Base-by-base conservation (phyloP, 345 rosid species). In the Brassica rapa region DNA sequence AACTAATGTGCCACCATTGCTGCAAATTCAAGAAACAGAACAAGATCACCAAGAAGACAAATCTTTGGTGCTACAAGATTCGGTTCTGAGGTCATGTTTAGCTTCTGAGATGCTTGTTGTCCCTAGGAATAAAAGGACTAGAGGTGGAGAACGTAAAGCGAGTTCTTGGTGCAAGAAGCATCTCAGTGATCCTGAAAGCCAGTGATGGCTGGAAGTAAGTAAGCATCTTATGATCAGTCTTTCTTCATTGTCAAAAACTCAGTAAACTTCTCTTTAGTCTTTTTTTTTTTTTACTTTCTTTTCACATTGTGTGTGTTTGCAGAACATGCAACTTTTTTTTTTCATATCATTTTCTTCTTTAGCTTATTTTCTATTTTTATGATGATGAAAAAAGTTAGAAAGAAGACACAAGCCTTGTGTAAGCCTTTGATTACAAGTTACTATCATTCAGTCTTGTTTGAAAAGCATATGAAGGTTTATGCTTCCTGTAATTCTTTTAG, bases 101-200 rank as follows among this genome's bases (percentile, higher is more conserved):
- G 92, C 91, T 39, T 80, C 93, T 2, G 96, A 93, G 57, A 66
- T 91, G 75, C 81, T 86, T 71, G 80, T 85, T 71, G 83, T 93
- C 73, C 96, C 96, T 0, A 86, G 81, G 80, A 93, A 87, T 85
- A 95, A 95, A 75, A 89, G 98, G 79, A 93, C 88, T 70, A 86
- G 99, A 78, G 77, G 75, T 53, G 98, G 89, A 35, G 98, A 93
- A 37, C 87, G 97, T 56, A 93, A 86, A 84, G 90, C 90, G 55
- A 87, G 93, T 78, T 78, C 88, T 73, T 93, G 98, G 97, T 89
- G 79, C 85, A 90, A 77, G 88, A 85, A 87, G 83, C 82, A 86
- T 59, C 75, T 89, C 41, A 82, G 86, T 55, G 95, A 90, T 68
- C 89, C 87, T 73, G 97, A 90, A 80, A 88, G 93, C 86, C 93